phyloP scores from a whole-genome alignment of 495 filamentous ascomycete species.

The Letharia lupina region DNA sequence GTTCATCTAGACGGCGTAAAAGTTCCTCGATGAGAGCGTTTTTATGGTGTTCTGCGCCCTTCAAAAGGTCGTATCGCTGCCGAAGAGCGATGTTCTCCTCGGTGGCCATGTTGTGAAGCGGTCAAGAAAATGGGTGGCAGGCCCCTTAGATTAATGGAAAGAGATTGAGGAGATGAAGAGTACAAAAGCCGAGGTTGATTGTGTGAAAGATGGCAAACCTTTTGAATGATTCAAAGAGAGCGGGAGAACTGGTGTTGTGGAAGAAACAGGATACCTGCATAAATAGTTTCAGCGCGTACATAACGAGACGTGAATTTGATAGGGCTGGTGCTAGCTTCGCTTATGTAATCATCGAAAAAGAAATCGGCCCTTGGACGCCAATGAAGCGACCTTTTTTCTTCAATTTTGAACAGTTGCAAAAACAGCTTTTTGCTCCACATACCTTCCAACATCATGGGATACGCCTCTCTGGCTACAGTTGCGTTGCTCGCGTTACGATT shows the following conservation, averaged over 20 bases:
- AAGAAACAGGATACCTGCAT: constrained; percentile 3
- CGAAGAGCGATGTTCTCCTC: constrained; percentile 29
- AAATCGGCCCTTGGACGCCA: background rate
- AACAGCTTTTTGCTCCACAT: background rate
- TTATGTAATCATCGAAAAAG: background rate
- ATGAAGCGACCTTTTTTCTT: background rate
- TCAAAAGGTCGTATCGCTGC: constrained; percentile 42
- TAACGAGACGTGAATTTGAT: constrained; percentile 1
- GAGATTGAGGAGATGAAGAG: background rate
- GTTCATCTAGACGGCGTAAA: constrained; percentile 39
- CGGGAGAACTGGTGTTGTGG: background rate
- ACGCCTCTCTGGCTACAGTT: constrained; percentile 2
- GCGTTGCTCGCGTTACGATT: constrained; percentile 60
- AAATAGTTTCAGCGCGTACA: background rate
- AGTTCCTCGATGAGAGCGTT: constrained; percentile 49
- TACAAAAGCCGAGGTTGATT: background rate
- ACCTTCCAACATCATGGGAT: constrained; percentile 5
- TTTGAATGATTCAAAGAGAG: background rate
- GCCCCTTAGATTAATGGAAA: background rate
- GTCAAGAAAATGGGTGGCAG: background rate
- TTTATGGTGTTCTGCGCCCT: constrained; percentile 42
- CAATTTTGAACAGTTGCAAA: background rate
- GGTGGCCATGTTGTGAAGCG: constrained; percentile 16
- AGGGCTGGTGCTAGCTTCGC: background rate
- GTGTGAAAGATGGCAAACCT: background rate